phyloP scores from a whole-genome alignment of 805 yeast species.

The Hanseniaspora guilliermondii region DNA sequence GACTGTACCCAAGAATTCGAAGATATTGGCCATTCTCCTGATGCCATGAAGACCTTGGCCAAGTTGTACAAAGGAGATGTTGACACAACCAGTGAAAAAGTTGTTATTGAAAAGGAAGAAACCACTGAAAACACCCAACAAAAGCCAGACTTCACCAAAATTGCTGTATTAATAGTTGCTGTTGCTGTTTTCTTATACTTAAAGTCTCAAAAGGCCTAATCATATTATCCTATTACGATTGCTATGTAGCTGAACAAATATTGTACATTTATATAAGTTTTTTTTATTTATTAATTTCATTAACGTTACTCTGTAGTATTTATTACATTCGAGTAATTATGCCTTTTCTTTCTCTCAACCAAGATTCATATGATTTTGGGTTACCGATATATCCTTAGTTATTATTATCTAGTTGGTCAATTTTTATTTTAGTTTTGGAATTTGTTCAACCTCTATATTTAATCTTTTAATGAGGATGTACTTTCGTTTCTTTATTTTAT shows the following conservation, averaged over 20 bases:
- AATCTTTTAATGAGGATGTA: too few species aligned
- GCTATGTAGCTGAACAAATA: neutral
- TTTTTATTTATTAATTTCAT: neutral
- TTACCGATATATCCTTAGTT: neutral
- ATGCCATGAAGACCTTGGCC: constrained; percentile 67
- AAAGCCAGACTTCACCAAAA: constrained; percentile 38
- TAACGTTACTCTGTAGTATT: too few species aligned
- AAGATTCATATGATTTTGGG: neutral
- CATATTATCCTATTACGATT: neutral
- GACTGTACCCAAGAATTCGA: constrained; percentile 76
- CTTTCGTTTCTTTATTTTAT: too few species aligned
- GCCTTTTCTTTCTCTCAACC: neutral
- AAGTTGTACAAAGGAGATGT: constrained; percentile 65
- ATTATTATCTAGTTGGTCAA: neutral
- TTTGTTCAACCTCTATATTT: too few species aligned
- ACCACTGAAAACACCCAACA: constrained; percentile 54
- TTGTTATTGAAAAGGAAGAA: constrained; percentile 20
- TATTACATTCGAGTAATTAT: neutral
- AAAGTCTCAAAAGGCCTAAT: constrained; percentile 12
- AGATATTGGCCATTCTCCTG: constrained; percentile 96
- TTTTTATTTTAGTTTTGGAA: neutral
- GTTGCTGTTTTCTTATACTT: constrained; percentile 29
- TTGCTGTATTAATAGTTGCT: constrained; percentile 67
- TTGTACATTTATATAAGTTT: neutral
- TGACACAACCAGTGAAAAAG: constrained; percentile 46